phyloP scores from a whole-genome alignment of 108 stramenopile genomes.

The Conticribra weissflogii region DNA sequence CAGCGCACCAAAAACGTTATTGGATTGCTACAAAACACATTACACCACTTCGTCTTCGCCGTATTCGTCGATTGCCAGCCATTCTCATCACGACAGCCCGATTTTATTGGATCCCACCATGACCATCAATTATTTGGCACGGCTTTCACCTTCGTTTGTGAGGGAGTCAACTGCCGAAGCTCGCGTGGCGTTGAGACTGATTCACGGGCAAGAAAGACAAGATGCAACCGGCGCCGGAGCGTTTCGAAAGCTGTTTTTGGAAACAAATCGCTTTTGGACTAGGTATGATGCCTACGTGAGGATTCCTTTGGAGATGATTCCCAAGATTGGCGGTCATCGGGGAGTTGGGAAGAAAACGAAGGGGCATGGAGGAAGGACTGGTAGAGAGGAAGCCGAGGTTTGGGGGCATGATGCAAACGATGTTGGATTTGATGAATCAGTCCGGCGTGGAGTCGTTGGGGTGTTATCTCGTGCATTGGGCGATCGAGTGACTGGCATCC shows the following conservation, averaged over 20 bases:
- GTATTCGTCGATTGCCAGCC: slow-evolving; percentile 8
- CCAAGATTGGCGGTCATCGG: slow-evolving; percentile 37
- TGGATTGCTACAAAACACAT: slow-evolving; percentile 60
- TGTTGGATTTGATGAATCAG: slow-evolving; percentile 57
- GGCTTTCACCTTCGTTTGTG: slow-evolving; percentile 76
- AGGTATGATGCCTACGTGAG: slow-evolving; percentile 77
- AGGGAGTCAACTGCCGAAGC: slow-evolving; percentile 65
- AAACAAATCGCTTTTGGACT: slow-evolving; percentile 72
- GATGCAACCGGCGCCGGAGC: slow-evolving; percentile 30
- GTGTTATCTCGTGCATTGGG: slow-evolving; percentile 70
- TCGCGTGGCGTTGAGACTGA: slow-evolving; percentile 24
- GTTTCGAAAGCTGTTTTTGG: slow-evolving; percentile 70
- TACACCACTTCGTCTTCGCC: slow-evolving; percentile 32
- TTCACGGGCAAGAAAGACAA: slow-evolving; percentile 33
- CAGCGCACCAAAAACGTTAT: slow-evolving; percentile 53
- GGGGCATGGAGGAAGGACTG: slow-evolving; percentile 2
- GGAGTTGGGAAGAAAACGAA: slow-evolving; percentile 14
- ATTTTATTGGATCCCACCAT: slow-evolving; percentile 84
- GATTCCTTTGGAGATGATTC: slow-evolving; percentile 51
- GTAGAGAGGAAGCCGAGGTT: slow-evolving; percentile 8
- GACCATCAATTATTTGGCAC: slow-evolving; percentile 78
- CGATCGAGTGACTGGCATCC: slow-evolving; percentile 59
- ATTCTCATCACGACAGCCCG: slow-evolving; percentile 48
- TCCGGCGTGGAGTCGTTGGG: slow-evolving; percentile 51
- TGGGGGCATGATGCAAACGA: slow-evolving; percentile 51